Base-by-base conservation (phyloP, 495 filamentous ascomycete species). In the Margaritispora aquatica region DNA sequence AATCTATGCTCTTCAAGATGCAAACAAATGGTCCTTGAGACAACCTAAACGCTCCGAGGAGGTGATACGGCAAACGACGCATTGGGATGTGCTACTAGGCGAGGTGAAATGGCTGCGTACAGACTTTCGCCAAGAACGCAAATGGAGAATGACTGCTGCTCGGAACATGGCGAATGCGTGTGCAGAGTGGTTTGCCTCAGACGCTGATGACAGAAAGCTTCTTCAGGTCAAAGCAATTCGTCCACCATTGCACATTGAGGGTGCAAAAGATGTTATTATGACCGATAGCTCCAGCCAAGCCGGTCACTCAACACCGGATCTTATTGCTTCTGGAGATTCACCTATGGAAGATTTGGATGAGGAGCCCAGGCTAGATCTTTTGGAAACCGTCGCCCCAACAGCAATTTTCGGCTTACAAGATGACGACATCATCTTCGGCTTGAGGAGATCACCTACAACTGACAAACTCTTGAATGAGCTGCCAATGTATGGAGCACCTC, bases 61-160 rank as follows among this genome's bases (percentile, higher is more conserved):
- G 68, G 94, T 95, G 26, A 77, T 77, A 8, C 81, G 90, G 36
- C 84, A 86, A 13, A 76, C 80, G 1, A 81, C 84, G 5, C 92
- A 97, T 69, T 86, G 83, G 81, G 94, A 98, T 74, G 80, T 94
- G 46, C 70, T 97, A 41, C 73, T 97, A 9, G 80, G 90, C 62
- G 90, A 98, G 72, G 88, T 92, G 82, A 96, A 90, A 71, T 97
- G 94, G 95, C 90, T 98, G 85, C 82, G 90, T 36, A 96, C 90
- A 1, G 94, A 98, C 74, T 97, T 97, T 66, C 80, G 88, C 27
- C 89, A 96, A 73, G 94, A 98, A 70, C 75, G 89, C 26, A 96
- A 95, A 69, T 96, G 90, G 90, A 97, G 97, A 70, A 84, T 85
- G 60, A 84, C 88, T 51, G 81, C 87, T 41, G 91, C 92, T 1